Percentiles rank a stretch among this genome's conserved stretches.
Evolutionary conservation across 305 asterid species (phyloP).

Genomic region (Stenogyne calaminthoides): DNA sequence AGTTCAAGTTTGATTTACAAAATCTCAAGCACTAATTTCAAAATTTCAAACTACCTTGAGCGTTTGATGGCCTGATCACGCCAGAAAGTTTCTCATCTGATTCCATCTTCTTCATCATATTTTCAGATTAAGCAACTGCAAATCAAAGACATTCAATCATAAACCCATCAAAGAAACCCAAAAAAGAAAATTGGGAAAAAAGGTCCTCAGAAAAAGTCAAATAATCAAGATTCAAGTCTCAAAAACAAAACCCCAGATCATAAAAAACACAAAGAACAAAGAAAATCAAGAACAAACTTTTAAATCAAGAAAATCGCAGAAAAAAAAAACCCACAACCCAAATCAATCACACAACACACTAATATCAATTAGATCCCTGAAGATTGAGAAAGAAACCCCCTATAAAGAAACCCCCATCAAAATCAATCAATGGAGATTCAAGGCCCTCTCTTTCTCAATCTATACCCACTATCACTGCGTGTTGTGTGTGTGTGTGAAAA

Average conservation of each 20-base stretch:
- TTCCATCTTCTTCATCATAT: conserved; percentile 46
- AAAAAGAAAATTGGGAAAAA: neutral
- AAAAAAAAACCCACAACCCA: neutral
- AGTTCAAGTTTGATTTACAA: neutral
- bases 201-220: neutral
- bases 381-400: conserved; percentile 35
- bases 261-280: conserved; percentile 9
- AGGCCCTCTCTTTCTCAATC: conserved; percentile 29
- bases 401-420: conserved; percentile 39
- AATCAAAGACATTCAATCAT: conserved; percentile 14
- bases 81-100: conserved; percentile 66
- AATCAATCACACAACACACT: neutral
- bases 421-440: conserved; percentile 33
- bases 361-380: conserved; percentile 6
- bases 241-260: conserved; percentile 35
- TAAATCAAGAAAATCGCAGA: conserved; percentile 32
- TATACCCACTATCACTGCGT: conserved; percentile 6
- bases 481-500: conserved; percentile 24
- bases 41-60: conserved; percentile 57
- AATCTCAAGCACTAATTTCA: neutral
- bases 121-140: conserved; percentile 23
- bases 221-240: conserved; percentile 33
- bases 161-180: conserved; percentile 8
- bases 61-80: conserved; percentile 53
- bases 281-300: neutral